Base-by-base conservation (phyloP, 2,329 filamentous ascomycete species). In the Cladosporium sp. region DNA sequence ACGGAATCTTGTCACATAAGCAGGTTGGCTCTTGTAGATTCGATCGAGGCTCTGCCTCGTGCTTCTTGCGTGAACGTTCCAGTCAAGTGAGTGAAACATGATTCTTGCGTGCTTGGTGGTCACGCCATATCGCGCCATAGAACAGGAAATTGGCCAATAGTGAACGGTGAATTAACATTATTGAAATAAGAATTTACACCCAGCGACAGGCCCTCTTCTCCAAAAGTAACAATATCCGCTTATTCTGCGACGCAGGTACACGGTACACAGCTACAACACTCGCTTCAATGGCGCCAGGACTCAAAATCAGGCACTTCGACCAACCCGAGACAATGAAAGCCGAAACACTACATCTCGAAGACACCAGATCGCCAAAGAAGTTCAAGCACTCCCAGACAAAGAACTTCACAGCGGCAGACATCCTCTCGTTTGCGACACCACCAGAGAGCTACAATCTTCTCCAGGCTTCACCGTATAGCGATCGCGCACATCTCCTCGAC, bases 391-490 rank as follows among this genome's bases (percentile, higher is more conserved):
- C 54, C 19, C 40, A 28, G 37, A 56, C 54, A 49, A 56, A 56
- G 54, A 28, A 56, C 5, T 49, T 56, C 40, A 56, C 54, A n/a
- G 39, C 40, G 4, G 42, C 17, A 17, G 54, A 56, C 34, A 28
- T 47, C 6, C 8, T 39, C 15, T 56, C 34, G 14, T 47, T 55
- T 30, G n/a, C 54, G 15, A 17, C 52, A 37, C 28, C 17, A 17
- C 20, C 12, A 17, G 8, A 37, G 7, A 49, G 71, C 50, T 63
- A 49, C 25, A 70, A 64, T 61, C 76, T 72, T 66, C 75, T 94
- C 45, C 78, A 88, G 40, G 82, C 86, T 62, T 96, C 92, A 0
- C 91, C 91, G 0, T 96, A 96, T 72, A 84, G 84, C 9, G 84
- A 86, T 42, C 72, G 77, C 28, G 78, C 82, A 2, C 91, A 96